Conservation (phyloP, 140 eudicot genomes). For the Stevia rebaudiana region DNA sequence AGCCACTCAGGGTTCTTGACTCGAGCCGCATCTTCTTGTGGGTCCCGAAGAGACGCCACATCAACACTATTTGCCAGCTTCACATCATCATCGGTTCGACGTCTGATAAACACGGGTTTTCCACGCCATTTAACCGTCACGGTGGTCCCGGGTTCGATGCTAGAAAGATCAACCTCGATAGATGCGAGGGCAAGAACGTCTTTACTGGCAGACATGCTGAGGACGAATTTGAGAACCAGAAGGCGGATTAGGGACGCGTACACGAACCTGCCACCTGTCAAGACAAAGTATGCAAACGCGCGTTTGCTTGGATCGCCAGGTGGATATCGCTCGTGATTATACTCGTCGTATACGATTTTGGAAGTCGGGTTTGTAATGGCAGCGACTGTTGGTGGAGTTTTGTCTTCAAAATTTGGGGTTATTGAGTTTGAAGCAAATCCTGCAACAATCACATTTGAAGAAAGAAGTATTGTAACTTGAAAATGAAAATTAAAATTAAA, state of each 20-base stretch:
- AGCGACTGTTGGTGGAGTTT: conserved; percentile 35
- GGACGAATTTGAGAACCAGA: conserved; percentile 48
- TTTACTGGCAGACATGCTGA: conserved; percentile 66
- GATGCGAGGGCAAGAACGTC: conserved; percentile 70
- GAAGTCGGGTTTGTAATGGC: conserved; percentile 54
- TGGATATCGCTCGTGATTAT: conserved; percentile 56
- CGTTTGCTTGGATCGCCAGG: conserved; percentile 70
- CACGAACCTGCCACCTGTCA: conserved; percentile 63
- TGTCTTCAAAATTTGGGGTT: conserved; percentile 34
- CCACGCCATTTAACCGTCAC: conserved; percentile 72
- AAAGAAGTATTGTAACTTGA: neutral
- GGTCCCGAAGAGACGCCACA: conserved; percentile 48
- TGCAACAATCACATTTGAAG: conserved; percentile 17
- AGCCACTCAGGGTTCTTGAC: conserved; percentile 65
- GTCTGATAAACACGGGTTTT: conserved; percentile 59
- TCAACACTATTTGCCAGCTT: conserved; percentile 49
- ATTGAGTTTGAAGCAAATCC: conserved; percentile 42
- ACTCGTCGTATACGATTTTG: conserved; percentile 40
- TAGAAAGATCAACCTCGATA: conserved; percentile 51
- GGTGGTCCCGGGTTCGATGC: conserved; percentile 57
- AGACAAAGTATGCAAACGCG: conserved; percentile 52
- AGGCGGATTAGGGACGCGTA: conserved; percentile 55
- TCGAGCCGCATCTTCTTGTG: conserved; percentile 52
- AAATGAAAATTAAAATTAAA: neutral
- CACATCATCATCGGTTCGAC: conserved; percentile 47